These are phyloP conservation scores for Neonectria coccinea DNA, from an alignment of 2,329 filamentous ascomycete genomes.

Conservation along the genomic window DNA sequence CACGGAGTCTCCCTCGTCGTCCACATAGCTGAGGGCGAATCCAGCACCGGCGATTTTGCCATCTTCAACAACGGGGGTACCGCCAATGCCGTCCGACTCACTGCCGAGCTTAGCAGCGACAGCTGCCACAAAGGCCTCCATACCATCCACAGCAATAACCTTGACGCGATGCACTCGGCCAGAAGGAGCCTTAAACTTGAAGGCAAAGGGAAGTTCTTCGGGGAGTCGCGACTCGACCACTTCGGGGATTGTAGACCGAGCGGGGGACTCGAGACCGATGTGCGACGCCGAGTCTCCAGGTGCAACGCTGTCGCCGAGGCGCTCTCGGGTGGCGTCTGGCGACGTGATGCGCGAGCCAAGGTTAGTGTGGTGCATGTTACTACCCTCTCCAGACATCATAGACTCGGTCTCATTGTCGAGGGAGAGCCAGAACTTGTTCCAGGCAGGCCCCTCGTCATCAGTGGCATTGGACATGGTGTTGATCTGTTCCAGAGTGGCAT, in stretches of 20 bases:
- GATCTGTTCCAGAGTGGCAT: slow-evolving; percentile 96
- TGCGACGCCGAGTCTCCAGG: slow-evolving; percentile 97
- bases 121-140: slow-evolving; percentile 80
- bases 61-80: slow-evolving; percentile 80
- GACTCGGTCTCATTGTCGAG: slow-evolving; percentile 96
- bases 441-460: slow-evolving; percentile 92
- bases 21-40: slow-evolving; percentile 94
- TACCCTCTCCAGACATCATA: slow-evolving; percentile 91
- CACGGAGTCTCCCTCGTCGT: slow-evolving; percentile 96
- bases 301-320: slow-evolving; percentile 83
- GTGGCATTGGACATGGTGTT: slow-evolving; percentile 93
- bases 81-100: slow-evolving; percentile 87
- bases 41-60: slow-evolving; percentile 81
- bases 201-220: slow-evolving; percentile 86
- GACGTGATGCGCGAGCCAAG: slow-evolving; percentile 81
- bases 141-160: slow-evolving; percentile 81
- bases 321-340: slow-evolving; percentile 79
- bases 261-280: slow-evolving; percentile 82
- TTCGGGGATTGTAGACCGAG: slow-evolving; percentile 70
- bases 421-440: slow-evolving; percentile 99
- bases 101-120: slow-evolving; percentile 87
- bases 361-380: slow-evolving; percentile 74
- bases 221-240: slow-evolving; percentile 63
- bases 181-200: slow-evolving; percentile 99
- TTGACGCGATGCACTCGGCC: slow-evolving; percentile 94